These are phyloP conservation scores for Polyplosphaeria fusca DNA, from an alignment of 495 filamentous ascomycete species.

Conservation along the genomic window DNA sequence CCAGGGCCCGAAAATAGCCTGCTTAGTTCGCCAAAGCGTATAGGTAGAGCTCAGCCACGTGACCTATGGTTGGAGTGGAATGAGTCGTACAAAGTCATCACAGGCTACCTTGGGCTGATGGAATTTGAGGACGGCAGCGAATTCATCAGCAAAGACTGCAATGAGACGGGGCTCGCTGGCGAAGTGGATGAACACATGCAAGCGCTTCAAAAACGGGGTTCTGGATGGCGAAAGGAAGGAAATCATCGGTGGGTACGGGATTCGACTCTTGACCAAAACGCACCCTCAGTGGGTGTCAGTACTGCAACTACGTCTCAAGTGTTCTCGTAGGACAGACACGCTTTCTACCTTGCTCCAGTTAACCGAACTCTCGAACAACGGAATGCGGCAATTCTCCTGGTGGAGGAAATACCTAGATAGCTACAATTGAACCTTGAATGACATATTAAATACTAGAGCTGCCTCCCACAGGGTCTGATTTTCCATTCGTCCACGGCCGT, in stretches of 20 bases:
- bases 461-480: constrained; percentile 12
- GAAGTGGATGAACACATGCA: background rate
- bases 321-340: background rate
- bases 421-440: too few relatives aligned
- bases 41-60: constrained; percentile 21
- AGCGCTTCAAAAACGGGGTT: background rate
- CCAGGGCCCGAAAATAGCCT: constrained; percentile 28
- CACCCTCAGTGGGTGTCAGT: background rate
- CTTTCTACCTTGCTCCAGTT: background rate
- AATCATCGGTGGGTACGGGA: background rate
- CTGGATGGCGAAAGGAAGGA: background rate
- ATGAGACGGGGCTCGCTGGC: background rate
- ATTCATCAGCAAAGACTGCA: constrained; percentile 22
- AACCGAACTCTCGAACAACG: background rate
- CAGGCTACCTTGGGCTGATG: background rate
- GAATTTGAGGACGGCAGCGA: background rate
- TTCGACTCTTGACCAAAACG: background rate
- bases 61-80: constrained; percentile 33
- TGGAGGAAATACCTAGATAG: background rate
- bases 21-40: constrained; percentile 3
- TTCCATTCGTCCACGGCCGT: constrained; percentile 23
- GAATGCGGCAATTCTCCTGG: background rate
- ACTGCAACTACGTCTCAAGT: background rate
- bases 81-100: constrained; percentile 18
- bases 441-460: too few relatives aligned